Evolutionary conservation across 805 yeast species (phyloP).

Genomic region (Myxozyma mucilagina): DNA sequence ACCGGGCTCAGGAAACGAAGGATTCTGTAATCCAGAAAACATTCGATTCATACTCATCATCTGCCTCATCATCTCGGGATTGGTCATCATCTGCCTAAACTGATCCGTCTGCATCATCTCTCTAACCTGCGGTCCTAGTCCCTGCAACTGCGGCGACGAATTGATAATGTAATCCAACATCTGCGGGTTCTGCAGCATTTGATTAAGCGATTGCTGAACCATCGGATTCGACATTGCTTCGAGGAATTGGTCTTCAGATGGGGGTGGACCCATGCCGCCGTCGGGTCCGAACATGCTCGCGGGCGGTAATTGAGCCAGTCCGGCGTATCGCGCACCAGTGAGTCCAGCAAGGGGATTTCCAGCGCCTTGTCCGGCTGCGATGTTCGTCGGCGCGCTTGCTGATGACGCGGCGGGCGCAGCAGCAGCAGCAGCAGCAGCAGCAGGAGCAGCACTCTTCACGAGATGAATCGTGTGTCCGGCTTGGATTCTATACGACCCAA

Average conservation of each 20-base stretch:
- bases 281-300: conserved; percentile 92
- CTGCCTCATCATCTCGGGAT: conserved; percentile 82
- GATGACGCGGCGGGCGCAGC: conserved; percentile 34
- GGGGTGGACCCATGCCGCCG: conserved; percentile 81
- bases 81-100: conserved; percentile 74
- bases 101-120: conserved; percentile 80
- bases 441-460: conserved; percentile 73
- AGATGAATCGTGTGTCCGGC: conserved; percentile 85
- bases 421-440: conserved; percentile 37
- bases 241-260: conserved; percentile 73
- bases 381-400: conserved; percentile 55
- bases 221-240: conserved; percentile 78
- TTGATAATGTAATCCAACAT: conserved; percentile 80
- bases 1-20: conserved; percentile 41
- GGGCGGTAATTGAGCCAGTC: conserved; percentile 81
- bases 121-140: conserved; percentile 85
- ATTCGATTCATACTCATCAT: conserved; percentile 72
- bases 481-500: conserved; percentile 76
- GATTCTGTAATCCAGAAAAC: conserved; percentile 36
- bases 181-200: conserved; percentile 82
- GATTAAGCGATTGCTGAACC: conserved; percentile 78
- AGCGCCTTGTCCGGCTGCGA: conserved; percentile 85
- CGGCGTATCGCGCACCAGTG: conserved; percentile 96
- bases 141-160: conserved; percentile 77
- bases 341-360: conserved; percentile 88